Base-by-base conservation (phyloP, 2,329 filamentous ascomycete species). In the Arthroderma sp. region DNA sequence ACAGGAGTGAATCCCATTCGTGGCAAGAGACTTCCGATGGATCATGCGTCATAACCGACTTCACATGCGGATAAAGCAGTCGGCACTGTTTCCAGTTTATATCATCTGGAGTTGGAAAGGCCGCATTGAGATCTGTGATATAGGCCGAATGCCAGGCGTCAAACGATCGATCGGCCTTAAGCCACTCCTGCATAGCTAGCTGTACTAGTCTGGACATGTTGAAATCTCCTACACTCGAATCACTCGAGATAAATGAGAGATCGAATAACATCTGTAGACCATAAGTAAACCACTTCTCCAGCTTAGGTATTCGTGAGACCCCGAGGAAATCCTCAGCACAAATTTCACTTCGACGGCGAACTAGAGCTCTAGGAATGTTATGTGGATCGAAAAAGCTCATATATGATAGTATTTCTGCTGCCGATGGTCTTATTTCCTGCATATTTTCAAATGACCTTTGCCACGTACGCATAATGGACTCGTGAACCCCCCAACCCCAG, bases 401-500 rank as follows among this genome's bases (percentile, higher is more conserved):
- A 2, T 67, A 62, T 0, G 61, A 63, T 1, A 72, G 60, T 43
- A 66, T 62, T 0, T 65, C 55, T 0, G 60, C 47, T 0, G 70
- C 69, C 0, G 64, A 41, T 1, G n/a, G 41, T 15, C 59, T 55
- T 1, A 54, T 41, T 1, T 58, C 13, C 13, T 31, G 59, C 2
- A 72, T 66, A 57, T 70, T 63, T 0, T 60, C 49, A 37, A 72
- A 71, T 0, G 69, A 71, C 0, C 68, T 65, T 4, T 69, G 60
- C 69, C 68, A 72, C 0, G 69, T 72, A 1, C 1, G 61, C 57
- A 19, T 58, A 11, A 17, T 21, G 25, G 47, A 66, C 66, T 56
- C 66, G 60, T 64, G 63, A 21, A 60, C 41, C 4, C n/a, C 3
- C 17, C 15, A 2, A 4, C 17, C 38, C 2, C n/a, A n/a, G n/a